These are phyloP conservation scores for Mycena leptocephala DNA, from an alignment of 768 basidiomycete genomes.

Conservation along the genomic window DNA sequence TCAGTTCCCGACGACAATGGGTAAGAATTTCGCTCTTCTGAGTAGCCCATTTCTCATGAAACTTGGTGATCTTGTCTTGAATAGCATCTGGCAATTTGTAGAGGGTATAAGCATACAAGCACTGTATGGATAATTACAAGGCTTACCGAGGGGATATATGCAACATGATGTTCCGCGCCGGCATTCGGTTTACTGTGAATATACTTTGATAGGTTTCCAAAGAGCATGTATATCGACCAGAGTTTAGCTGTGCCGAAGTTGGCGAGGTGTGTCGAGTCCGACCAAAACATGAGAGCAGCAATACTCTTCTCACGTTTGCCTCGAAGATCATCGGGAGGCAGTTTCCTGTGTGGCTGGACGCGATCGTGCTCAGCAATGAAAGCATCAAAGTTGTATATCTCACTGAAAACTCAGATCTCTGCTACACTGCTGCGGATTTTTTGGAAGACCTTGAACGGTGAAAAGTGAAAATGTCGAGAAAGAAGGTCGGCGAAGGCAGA, in stretches of 20 bases:
- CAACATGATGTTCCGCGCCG: conserved; percentile 46
- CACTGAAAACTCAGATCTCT: conserved; percentile 28
- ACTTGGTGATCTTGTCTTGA: conserved; percentile 38
- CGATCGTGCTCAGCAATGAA: conserved; percentile 38
- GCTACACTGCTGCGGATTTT: not conserved
- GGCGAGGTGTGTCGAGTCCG: conserved; percentile 49
- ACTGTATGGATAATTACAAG: no score
- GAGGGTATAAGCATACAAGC: not conserved
- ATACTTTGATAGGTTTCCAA: conserved; percentile 57
- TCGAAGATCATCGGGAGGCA: conserved; percentile 31
- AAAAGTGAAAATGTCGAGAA: conserved; percentile 41
- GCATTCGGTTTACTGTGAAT: conserved; percentile 34
- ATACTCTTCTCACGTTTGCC: conserved; percentile 41
- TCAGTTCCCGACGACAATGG: conserved; percentile 47
- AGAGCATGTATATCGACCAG: conserved; percentile 56
- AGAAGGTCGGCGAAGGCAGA: conserved; percentile 36
- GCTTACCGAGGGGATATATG: conserved; percentile 52
- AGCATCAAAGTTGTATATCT: conserved; percentile 40
- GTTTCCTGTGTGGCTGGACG: conserved; percentile 34
- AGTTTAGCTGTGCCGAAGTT: conserved; percentile 46
- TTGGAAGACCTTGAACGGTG: conserved; percentile 43
- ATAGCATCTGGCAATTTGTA: conserved; percentile 48
- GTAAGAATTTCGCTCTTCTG: conserved; percentile 39
- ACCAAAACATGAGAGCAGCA: conserved; percentile 48
- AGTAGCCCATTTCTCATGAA: conserved; percentile 25